A percentile compares a stretch with the other conserved stretches of the same genome.
These are phyloP conservation scores for Ascosphaera aggregata DNA, from an alignment of 2,329 filamentous ascomycete genomes.

Conservation along the genomic window DNA sequence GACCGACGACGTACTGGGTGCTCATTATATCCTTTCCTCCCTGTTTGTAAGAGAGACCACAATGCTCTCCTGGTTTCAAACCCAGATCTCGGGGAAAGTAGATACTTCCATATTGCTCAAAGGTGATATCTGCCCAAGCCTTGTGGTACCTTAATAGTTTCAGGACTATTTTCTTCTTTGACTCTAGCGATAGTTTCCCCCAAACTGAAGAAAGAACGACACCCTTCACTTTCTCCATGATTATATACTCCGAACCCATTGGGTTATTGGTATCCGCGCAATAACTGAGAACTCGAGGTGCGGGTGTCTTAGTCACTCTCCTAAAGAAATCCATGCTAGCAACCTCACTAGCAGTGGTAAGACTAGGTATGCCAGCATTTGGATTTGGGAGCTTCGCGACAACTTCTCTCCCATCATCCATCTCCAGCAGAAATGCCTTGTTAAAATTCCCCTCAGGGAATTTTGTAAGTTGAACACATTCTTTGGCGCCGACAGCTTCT, in stretches of 20 bases:
- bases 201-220: constrained; percentile 9
- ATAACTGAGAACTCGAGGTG: constrained; percentile 13
- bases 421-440: constrained; percentile 12
- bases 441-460: constrained; percentile 9
- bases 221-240: constrained; percentile 14
- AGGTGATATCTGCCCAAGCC: constrained; percentile 2
- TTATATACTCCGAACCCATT: constrained; percentile 15
- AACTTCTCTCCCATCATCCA: constrained; percentile 6
- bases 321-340: constrained; percentile 14
- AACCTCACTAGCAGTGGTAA: constrained; percentile 14
- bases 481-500: constrained; percentile 9
- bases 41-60: neutral
- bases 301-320: constrained; percentile 10
- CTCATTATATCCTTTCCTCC: constrained; percentile 1
- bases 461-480: constrained; percentile 13
- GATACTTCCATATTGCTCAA: constrained; percentile 2
- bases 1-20: constrained; percentile 10
- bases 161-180: constrained; percentile 3
- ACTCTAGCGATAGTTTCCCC: constrained; percentile 4
- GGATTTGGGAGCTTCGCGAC: constrained; percentile 7
- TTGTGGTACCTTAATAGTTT: constrained; percentile 2
- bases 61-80: neutral
- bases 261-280: constrained; percentile 6
- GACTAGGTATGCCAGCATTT: constrained; percentile 4
- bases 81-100: constrained; percentile 3